A percentile compares a stretch with the other conserved stretches of the same genome.
Conservation (phyloP, 78 protist species). For the Protostelium mycophagum region DNA sequence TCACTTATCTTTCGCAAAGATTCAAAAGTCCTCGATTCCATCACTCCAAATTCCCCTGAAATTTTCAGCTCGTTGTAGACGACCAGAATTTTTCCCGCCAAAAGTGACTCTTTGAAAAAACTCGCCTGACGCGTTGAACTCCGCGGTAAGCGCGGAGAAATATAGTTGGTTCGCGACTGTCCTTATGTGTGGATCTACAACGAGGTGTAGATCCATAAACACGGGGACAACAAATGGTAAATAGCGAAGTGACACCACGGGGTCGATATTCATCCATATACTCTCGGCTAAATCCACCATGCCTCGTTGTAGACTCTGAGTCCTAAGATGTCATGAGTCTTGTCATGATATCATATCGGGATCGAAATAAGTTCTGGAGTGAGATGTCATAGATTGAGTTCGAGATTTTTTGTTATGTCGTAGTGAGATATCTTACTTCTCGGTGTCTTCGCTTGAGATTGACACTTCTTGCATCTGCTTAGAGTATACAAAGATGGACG, state of each 20-base stretch:
- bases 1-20: neutral
- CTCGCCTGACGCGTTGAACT: neutral
- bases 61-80: too few species aligned
- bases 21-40: neutral
- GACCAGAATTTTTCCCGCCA: too few species aligned
- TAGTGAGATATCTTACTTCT: too few species aligned
- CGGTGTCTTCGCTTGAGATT: neutral
- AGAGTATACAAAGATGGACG: neutral
- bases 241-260: neutral
- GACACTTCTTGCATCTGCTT: too few species aligned
- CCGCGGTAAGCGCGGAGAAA: neutral
- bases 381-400: too few species aligned
- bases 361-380: too few species aligned
- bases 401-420: too few species aligned
- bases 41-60: neutral
- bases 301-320: neutral
- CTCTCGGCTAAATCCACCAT: neutral
- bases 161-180: neutral
- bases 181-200: neutral
- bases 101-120: too few species aligned
- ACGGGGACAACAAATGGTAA: neutral
- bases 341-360: too few species aligned
- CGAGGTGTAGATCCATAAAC: neutral
- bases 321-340: too few species aligned
- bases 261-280: neutral